Percentiles rank a stretch among this genome's conserved stretches.
These are phyloP conservation scores for Pythium chondricola DNA, from an alignment of 352 stramenopile genomes.

Conservation along the genomic window DNA sequence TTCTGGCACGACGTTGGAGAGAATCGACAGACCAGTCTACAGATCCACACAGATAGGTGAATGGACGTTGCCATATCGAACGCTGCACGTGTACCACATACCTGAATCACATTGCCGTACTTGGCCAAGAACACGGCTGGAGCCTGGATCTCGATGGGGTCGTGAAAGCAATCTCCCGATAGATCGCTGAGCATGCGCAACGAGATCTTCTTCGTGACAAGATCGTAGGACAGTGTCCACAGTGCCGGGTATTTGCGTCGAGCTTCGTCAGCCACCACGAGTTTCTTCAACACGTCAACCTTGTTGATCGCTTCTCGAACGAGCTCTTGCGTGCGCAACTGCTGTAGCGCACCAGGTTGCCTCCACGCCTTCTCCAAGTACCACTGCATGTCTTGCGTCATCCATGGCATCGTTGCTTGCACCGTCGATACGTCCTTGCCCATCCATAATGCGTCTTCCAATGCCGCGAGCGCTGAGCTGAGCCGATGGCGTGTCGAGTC, in stretches of 20 bases:
- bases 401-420: conserved; percentile 1
- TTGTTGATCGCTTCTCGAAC: conserved; percentile 6
- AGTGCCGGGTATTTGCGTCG: conserved; percentile 8
- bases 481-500: background rate
- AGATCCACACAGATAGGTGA: background rate
- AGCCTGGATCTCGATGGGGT: conserved; percentile 9
- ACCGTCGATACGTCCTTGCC: conserved; percentile 3
- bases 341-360: background rate
- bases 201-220: background rate
- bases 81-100: no score
- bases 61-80: background rate
- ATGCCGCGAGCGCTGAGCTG: background rate
- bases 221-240: conserved; percentile 10
- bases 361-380: conserved; percentile 10
- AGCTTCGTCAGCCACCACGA: conserved; percentile 6
- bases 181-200: conserved; percentile 17
- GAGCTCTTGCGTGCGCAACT: conserved; percentile 8
- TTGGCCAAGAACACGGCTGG: conserved; percentile 2
- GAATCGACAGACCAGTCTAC: conserved; percentile 6
- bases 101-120: conserved; percentile 4
- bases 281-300: conserved; percentile 7
- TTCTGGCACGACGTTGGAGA: conserved; percentile 2
- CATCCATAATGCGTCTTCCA: conserved; percentile 8
- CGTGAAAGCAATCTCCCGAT: conserved; percentile 15
- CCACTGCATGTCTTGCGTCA: conserved; percentile 12